These are phyloP conservation scores for Amanita exitialis DNA, from an alignment of 768 basidiomycete genomes.

Conservation along the genomic window DNA sequence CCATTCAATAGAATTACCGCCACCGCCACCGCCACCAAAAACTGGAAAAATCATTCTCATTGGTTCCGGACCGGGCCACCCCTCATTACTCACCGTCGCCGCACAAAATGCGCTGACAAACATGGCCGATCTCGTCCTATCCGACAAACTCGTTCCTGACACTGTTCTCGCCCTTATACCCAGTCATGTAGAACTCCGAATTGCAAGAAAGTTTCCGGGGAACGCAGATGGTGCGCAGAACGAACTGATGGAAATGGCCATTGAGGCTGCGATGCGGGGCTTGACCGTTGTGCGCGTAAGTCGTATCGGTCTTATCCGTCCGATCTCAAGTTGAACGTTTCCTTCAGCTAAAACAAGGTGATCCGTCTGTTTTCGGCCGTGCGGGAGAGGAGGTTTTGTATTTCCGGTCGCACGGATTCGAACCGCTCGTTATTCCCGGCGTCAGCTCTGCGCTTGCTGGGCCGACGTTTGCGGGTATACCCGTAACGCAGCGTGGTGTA, in stretches of 20 bases:
- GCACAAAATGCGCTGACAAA: slow-evolving; percentile 73
- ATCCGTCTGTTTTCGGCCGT: slow-evolving; percentile 91
- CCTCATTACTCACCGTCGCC: slow-evolving; percentile 82
- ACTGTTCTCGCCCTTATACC: slow-evolving; percentile 84
- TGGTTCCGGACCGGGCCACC: slow-evolving; percentile 94
- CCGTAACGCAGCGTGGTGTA: slow-evolving; percentile 92
- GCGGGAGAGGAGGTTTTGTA: slow-evolving; percentile 92
- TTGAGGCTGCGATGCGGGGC: slow-evolving; percentile 73
- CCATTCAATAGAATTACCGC: not conserved
- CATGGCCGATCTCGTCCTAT: slow-evolving; percentile 79
- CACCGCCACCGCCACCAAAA: slow-evolving; percentile 11
- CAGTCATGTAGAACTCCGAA: slow-evolving; percentile 56
- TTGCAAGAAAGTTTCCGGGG: slow-evolving; percentile 95
- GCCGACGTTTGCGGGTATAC: slow-evolving; percentile 83
- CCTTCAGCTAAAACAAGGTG: slow-evolving; percentile 87
- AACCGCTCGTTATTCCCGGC: slow-evolving; percentile 81
- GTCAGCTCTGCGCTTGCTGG: slow-evolving; percentile 85
- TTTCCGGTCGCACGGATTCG: slow-evolving; percentile 81
- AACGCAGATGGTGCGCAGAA: slow-evolving; percentile 92
- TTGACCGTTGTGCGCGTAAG: slow-evolving; percentile 80
- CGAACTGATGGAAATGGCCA: slow-evolving; percentile 89
- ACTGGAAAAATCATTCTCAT: slow-evolving; percentile 79
- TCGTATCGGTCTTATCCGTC: slow-evolving; percentile 5
- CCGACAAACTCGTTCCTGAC: slow-evolving; percentile 93
- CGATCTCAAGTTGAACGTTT: not conserved